These are phyloP conservation scores for Arctostaphylos glauca DNA, from an alignment of 148 eudicot species.

Conservation along the genomic window DNA sequence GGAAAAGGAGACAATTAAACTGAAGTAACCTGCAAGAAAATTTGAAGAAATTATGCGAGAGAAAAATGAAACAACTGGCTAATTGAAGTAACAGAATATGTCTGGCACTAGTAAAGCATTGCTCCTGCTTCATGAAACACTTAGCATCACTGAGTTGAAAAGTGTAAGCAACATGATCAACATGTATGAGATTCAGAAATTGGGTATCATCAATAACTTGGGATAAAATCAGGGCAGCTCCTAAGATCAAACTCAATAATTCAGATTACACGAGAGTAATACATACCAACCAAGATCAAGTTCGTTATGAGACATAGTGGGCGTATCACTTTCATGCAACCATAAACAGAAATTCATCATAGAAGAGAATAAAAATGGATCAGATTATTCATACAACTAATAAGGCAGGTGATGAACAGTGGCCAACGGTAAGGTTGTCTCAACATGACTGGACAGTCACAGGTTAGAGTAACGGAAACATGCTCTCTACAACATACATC, in stretches of 20 bases:
- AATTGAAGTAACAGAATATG: too few species aligned
- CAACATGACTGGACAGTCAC: too few species aligned
- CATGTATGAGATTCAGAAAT: background rate
- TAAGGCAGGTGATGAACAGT: background rate
- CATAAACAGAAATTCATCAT: background rate
- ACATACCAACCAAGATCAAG: background rate
- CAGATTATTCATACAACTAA: background rate
- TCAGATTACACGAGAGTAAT: background rate
- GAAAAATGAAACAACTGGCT: background rate
- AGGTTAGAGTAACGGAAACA: too few species aligned
- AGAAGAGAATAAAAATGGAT: background rate
- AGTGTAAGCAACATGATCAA: background rate
- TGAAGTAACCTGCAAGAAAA: background rate
- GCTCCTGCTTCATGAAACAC: background rate
- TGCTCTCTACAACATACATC: too few species aligned
- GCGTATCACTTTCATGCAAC: background rate
- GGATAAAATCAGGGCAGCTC: background rate
- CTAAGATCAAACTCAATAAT: background rate
- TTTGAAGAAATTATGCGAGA: background rate
- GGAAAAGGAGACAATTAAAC: background rate
- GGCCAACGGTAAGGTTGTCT: too few species aligned
- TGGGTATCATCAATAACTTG: background rate
- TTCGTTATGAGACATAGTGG: background rate
- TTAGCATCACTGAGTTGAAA: background rate
- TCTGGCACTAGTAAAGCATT: too few species aligned